Base-by-base conservation (phyloP, 106 monocot genomes). In the Dendrobium chrysotoxum region DNA sequence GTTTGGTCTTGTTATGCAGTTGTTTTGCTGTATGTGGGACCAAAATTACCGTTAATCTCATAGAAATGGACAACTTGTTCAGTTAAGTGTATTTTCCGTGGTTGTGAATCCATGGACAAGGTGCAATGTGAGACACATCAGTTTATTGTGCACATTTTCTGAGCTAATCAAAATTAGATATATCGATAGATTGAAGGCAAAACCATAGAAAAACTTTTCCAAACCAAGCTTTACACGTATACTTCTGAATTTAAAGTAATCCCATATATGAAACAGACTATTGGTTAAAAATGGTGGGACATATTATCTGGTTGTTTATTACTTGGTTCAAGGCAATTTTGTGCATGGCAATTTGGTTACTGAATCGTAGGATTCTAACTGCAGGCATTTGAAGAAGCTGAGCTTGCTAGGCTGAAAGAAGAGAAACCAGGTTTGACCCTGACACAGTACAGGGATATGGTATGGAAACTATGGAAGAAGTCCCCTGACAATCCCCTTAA, bases 391-490 rank as follows among this genome's bases (percentile, higher is more conserved):
- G 94, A 98, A 86, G 97, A 98, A 83, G 89, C 88, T 71, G 97
- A 98, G 75, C 91, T 98, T 79, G 85, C 91, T 72, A 94, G 89
- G 77, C 78, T 98, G 76, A 98, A 98, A 86, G 94, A 88, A 83
- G 97, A 98, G 81, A 98, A 98, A 81, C 97, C 97, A 31, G 97
- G 97, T 11, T 84, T 98, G 42, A 88, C 89, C 4, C 89, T 92
- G n/a, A 86, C 84, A 39, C 97, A 98, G 77, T 98, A 98, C 84
- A 98, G 83, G 84, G 97, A 95, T 82, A 86, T 98, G 97, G 78
- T 98, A 76, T 98, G 97, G 97, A 98, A 98, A 86, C 77, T 94
- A 75, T 98, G 97, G 97, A 94, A 98, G 85, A 98, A 95, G 83
- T 98, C 97, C 30, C 97, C 94, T 46, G 97, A 98, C 79, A 98